phyloP scores from a whole-genome alignment of 1,284 basidiomycete species.

The Ganoderma meredithae region DNA sequence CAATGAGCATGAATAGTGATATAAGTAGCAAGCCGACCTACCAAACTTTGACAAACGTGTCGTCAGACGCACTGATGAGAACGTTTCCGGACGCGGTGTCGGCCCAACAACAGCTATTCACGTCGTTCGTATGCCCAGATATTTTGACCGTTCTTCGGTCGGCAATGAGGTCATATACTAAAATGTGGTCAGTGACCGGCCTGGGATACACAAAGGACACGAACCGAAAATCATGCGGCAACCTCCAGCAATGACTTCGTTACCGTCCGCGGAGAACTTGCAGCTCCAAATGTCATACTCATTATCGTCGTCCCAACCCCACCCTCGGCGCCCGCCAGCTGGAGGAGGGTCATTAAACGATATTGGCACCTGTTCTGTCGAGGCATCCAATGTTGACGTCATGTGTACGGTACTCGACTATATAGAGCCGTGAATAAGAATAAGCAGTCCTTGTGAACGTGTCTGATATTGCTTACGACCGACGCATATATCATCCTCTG shows the following conservation, averaged over 20 bases:
- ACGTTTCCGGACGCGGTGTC: slow-evolving; percentile 93
- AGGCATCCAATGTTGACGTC: slow-evolving; percentile 81
- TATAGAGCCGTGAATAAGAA: not conserved
- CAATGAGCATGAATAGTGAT: not conserved
- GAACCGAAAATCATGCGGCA: slow-evolving; percentile 81
- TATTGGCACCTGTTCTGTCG: slow-evolving; percentile 75
- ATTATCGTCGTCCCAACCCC: slow-evolving; percentile 48
- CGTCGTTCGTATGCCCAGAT: slow-evolving; percentile 86
- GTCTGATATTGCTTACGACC: slow-evolving; percentile 58
- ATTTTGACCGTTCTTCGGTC: slow-evolving; percentile 86
- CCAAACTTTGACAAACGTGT: slow-evolving; percentile 96
- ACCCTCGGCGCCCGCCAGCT: slow-evolving; percentile 42
- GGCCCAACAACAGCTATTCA: slow-evolving; percentile 97
- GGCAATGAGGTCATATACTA: slow-evolving; percentile 91
- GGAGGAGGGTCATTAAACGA: slow-evolving; percentile 64
- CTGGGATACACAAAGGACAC: slow-evolving; percentile 21
- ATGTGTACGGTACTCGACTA: slow-evolving; percentile 84
- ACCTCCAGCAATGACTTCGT: slow-evolving; percentile 86
- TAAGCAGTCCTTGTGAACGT: not conserved
- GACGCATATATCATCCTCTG: slow-evolving; percentile 94
- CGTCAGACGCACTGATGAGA: slow-evolving; percentile 93
- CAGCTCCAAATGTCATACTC: slow-evolving; percentile 90
- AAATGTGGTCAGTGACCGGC: not conserved
- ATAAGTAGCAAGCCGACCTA: slow-evolving; percentile 44
- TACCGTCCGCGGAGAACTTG: slow-evolving; percentile 94